Evolutionary conservation across 2,329 filamentous ascomycete species (phyloP).

Genomic region (Exophiala sideris): DNA sequence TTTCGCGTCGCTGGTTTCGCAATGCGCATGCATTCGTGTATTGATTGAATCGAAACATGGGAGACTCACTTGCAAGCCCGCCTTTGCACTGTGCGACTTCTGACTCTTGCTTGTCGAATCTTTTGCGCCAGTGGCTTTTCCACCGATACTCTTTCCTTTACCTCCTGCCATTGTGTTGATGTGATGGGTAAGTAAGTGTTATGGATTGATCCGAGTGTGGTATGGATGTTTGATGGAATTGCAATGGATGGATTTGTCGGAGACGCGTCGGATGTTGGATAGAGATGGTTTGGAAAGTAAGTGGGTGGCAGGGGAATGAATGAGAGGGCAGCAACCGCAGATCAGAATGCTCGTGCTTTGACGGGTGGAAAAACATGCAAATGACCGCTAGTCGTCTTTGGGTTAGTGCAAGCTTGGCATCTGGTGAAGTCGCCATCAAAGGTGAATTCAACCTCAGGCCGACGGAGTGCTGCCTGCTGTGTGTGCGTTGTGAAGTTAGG

Average conservation of each 20-base stretch:
- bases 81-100: constrained; percentile 90
- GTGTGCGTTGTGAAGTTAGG: neutral
- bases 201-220: constrained; percentile 4
- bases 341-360: constrained; percentile 3
- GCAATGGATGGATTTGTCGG: constrained; percentile 9
- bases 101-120: constrained; percentile 80
- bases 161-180: constrained; percentile 67
- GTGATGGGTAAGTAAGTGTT: constrained; percentile 7
- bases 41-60: constrained; percentile 11
- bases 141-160: constrained; percentile 89
- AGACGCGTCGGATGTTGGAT: constrained; percentile 21
- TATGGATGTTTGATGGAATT: constrained; percentile 9
- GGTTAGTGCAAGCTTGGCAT: neutral
- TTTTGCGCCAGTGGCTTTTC: constrained; percentile 80
- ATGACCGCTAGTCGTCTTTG: neutral
- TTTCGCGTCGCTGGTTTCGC: too few species aligned
- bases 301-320: constrained; percentile 56
- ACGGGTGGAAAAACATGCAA: neutral
- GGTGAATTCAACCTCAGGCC: neutral
- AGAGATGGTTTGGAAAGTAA: constrained; percentile 15
- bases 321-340: constrained; percentile 56
- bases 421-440: neutral
- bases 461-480: neutral
- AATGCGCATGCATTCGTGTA: neutral
- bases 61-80: constrained; percentile 82